phyloP scores from a whole-genome alignment of 768 basidiomycete species.

The Neoboletus subvelutipes region DNA sequence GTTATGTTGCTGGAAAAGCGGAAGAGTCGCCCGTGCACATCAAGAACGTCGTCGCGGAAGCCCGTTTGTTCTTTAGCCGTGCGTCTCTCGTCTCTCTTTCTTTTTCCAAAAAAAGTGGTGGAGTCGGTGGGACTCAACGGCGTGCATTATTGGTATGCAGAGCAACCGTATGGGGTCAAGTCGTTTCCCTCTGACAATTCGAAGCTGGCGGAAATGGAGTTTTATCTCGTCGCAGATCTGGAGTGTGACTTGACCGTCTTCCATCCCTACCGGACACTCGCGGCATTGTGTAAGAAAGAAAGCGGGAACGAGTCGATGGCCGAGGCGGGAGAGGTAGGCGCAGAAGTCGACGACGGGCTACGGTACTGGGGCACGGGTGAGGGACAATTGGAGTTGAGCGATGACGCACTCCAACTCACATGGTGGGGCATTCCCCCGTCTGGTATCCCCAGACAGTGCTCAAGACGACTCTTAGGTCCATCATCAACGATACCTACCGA shows the following conservation, averaged over 20 bases:
- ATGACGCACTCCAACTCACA: conserved; percentile 82
- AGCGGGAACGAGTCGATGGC: conserved; percentile 43
- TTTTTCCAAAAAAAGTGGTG: background rate
- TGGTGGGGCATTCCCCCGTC: conserved; percentile 54
- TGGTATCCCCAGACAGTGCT: background rate
- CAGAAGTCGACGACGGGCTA: conserved; percentile 53
- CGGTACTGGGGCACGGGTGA: conserved; percentile 82
- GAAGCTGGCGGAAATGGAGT: conserved; percentile 98
- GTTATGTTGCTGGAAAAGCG: conserved; percentile 95
- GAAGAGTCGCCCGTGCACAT: conserved; percentile 96
- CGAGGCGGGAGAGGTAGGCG: conserved; percentile 54
- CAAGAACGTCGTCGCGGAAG: conserved; percentile 86
- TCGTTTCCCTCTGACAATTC: conserved; percentile 85
- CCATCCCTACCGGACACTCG: conserved; percentile 91
- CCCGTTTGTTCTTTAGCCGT: conserved; percentile 75
- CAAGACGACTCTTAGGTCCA: conserved; percentile 59
- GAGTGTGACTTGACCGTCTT: conserved; percentile 93
- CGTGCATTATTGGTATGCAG: conserved; percentile 27
- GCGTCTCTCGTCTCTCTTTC: conserved; percentile 24
- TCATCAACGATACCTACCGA: conserved; percentile 95
- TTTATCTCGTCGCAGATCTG: conserved; percentile 94
- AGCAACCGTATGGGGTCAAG: conserved; percentile 70
- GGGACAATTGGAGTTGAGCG: conserved; percentile 73
- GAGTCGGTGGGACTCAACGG: background rate
- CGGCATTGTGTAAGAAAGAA: conserved; percentile 70